Evolutionary conservation across 139 green algal species (phyloP), one percentile per base, ranked within the genome.

Genomic region (Tetradesmus obliquus): DNA sequence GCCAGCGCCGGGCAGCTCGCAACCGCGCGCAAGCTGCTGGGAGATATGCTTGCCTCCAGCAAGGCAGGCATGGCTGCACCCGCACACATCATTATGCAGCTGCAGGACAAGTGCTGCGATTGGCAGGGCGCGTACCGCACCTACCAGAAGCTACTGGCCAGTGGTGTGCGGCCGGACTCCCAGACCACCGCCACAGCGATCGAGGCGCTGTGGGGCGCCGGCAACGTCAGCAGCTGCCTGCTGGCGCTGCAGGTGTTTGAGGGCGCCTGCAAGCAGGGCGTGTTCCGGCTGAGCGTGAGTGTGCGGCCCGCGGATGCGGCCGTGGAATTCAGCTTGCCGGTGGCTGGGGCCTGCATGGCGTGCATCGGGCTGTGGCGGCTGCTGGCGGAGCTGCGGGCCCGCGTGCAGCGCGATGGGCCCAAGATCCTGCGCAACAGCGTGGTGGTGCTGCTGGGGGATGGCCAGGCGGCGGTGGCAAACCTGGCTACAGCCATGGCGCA

Each of bases 21-120:
- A 7, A 91, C 60, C 45, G 89, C 89, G 74, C 82, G 88, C 58
- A 79, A 90, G 84, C 74, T 92, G 71, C 84, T 90, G 51, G 90
- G 32, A 17, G 83, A 84, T 24, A 69, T 87, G 55, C n/a, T 69
- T 19, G 55, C 53, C 55, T 62, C 32, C 83, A 81, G 62, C 71
- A 85, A 88, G 69, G 72, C 83, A 55, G 57, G 83, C 71, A 88
- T 92, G 83, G 90, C 90, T 20, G 90, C 83, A 0, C 90, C 90
- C 22, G 90, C 90, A 3, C 84, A 87, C 90, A 79, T 90, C 54
- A 82, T 92, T 12, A 88, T 93, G 55, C 51, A 81, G 58, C 60
- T 93, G 74, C 85, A 93, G 74, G 76, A 87, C 85, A 82, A 62
- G 55, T 93, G 91, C 91, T 91, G 91, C 80, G 85, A 91, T 55